These are phyloP conservation scores for Stylosanthes scabra DNA, from an alignment of 331 rosid species.

Conservation along the genomic window DNA sequence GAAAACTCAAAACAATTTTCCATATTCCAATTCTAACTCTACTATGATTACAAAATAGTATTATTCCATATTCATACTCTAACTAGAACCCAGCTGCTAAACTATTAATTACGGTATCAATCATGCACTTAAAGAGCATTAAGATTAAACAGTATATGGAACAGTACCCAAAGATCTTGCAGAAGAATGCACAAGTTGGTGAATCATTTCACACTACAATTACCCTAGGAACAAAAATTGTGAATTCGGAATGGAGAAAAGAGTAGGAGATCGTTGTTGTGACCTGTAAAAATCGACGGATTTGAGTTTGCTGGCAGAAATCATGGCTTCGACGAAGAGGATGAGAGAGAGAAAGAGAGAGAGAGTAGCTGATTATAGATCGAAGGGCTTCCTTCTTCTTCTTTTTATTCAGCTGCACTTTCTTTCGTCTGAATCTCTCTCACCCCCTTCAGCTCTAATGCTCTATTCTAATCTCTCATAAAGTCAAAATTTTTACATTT, in stretches of 20 bases:
- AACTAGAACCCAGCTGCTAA: no score
- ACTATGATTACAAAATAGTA: no score
- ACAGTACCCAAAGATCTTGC: neutral
- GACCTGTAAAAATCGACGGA: slow-evolving; percentile 97
- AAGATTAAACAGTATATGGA: neutral
- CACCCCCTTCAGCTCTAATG: neutral
- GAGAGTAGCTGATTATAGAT: slow-evolving; percentile 36
- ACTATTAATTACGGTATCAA: neutral
- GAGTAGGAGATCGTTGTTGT: slow-evolving; percentile 52
- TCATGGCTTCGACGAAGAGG: slow-evolving; percentile 54
- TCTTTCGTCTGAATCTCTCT: neutral
- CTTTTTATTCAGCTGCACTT: slow-evolving; percentile 21
- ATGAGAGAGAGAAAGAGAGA: slow-evolving; percentile 32
- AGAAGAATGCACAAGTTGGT: neutral
- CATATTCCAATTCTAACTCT: no score
- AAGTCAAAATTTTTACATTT: no score
- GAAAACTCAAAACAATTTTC: no score
- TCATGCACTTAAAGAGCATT: neutral
- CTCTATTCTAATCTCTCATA: neutral
- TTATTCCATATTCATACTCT: no score
- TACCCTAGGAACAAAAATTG: neutral
- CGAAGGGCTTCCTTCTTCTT: slow-evolving; percentile 19
- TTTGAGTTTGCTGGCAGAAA: slow-evolving; percentile 80
- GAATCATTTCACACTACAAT: neutral
- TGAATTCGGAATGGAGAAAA: neutral